Evolutionary conservation across 2,329 filamentous ascomycete genomes (phyloP).

Genomic region (Claviceps paspali): DNA sequence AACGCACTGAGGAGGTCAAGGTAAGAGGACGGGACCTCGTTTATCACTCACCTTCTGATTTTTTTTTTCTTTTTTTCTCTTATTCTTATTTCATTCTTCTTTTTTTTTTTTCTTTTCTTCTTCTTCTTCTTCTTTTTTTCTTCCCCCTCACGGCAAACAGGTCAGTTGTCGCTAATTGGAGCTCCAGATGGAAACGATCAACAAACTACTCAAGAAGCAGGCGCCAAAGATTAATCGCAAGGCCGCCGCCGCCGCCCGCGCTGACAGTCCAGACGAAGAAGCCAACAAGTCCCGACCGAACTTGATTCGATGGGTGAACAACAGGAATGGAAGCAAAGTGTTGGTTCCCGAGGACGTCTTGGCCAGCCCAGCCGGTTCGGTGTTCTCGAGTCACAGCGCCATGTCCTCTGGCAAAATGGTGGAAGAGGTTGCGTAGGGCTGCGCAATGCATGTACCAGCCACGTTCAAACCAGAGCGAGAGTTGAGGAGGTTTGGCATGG

Average conservation of each 20-base stretch:
- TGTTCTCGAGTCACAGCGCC: conserved; percentile 31
- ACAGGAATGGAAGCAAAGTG: conserved; percentile 44
- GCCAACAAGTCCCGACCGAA: conserved; percentile 38
- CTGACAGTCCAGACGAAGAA: conserved; percentile 32
- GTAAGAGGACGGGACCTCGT: conserved; percentile 22
- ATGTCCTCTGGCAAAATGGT: conserved; percentile 33
- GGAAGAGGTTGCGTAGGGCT: conserved; percentile 32
- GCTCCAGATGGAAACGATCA: conserved; percentile 71
- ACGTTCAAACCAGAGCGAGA: neutral
- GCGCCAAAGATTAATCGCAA: conserved; percentile 57
- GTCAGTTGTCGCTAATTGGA: conserved; percentile 1
- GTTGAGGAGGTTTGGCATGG: neutral
- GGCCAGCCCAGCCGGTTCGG: conserved; percentile 40
- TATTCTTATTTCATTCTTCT: neutral
- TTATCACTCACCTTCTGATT: neutral
- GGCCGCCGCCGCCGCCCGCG: conserved; percentile 27
- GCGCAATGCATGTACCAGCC: neutral
- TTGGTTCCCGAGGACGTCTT: conserved; percentile 56
- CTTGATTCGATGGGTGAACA: conserved; percentile 58
- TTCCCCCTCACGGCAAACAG: too few species aligned
- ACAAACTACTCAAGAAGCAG: conserved; percentile 76
- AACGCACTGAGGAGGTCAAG: conserved; percentile 50
- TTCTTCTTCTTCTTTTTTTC: too few species aligned
- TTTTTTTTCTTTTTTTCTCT: neutral
- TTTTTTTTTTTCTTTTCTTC: neutral